Base-by-base conservation (phyloP, 441 rosid species). In the Sinapis alba region DNA sequence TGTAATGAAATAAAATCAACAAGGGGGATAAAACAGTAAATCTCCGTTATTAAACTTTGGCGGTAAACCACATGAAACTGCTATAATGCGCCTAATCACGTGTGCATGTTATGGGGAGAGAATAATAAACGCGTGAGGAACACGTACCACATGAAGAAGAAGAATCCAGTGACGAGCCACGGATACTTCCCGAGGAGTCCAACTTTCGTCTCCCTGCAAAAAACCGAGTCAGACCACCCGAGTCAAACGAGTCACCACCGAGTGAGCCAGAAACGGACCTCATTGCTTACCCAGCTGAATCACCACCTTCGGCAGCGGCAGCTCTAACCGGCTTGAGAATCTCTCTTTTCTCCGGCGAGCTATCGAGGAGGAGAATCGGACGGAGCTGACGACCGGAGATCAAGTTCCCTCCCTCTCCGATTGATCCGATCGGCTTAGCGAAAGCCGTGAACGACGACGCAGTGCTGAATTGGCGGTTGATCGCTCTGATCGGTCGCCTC, bases 251-350 rank as follows among this genome's bases (percentile, higher is more conserved):
- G 81, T 80, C 59, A 75, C 75, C 75, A 47, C 74, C 54, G 23
- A 59, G 24, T 54, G 60, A 76, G 80, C 80, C 71, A 61, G 78
- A 78, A 86, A 89, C 82, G 86, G 82, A 83, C 85, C 86, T 88
- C 92, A 85, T 84, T 87, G 87, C 98, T 91, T 96, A 93, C 98
- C 97, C 96, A 80, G 88, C 81, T 86, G 98, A 88, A 86, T 91
- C 93, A 74, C 91, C 84, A 51, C 96, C 93, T 65, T 85, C 96
- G 23, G 94, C 91, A 27, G 94, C 82, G 18, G 97, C 88, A 41
- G 96, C 94, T 23, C 79, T 72, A 13, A 70, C 68, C 21, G 88
- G 92, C 50, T 78, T 78, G 65, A 85, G 85, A 50, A 66, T 68
- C 62, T 83, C 88, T 53, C 83, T 73, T 56, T 66, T 74, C 73